A percentile compares a stretch with the other conserved stretches of the same genome.
Evolutionary conservation across 345 rosid species (phyloP).

Genomic region (Heritiera fomes): DNA sequence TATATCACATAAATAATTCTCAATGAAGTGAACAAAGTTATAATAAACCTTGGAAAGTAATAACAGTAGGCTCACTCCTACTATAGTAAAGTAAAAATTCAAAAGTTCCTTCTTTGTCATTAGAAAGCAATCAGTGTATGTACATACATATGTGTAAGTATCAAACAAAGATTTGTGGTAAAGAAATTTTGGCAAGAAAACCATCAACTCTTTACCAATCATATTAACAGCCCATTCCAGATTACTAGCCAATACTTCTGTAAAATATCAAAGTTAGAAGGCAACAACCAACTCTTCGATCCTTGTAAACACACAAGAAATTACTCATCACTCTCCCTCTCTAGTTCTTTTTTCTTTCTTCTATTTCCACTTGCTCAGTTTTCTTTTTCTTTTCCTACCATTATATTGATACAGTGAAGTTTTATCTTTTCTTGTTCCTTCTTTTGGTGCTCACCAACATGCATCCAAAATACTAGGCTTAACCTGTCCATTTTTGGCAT

Average conservation of each 20-base stretch:
- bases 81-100: neutral
- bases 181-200: neutral
- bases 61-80: neutral
- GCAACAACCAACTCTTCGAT: neutral
- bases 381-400: neutral
- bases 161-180: neutral
- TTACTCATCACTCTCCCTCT: neutral
- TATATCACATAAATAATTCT: neutral
- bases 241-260: neutral
- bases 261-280: neutral
- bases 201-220: neutral
- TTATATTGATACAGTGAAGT: neutral
- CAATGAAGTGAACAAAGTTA: neutral
- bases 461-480: conserved; percentile 1
- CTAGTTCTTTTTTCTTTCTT: neutral
- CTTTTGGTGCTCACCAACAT: neutral
- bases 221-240: neutral
- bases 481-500: neutral
- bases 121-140: neutral
- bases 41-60: neutral
- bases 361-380: neutral
- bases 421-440: neutral
- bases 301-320: neutral
- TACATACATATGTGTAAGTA: neutral
- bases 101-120: neutral